Evolutionary conservation across 768 basidiomycete genomes (phyloP), one percentile per base, ranked within the genome.

Genomic region (Suillus subaureus): DNA sequence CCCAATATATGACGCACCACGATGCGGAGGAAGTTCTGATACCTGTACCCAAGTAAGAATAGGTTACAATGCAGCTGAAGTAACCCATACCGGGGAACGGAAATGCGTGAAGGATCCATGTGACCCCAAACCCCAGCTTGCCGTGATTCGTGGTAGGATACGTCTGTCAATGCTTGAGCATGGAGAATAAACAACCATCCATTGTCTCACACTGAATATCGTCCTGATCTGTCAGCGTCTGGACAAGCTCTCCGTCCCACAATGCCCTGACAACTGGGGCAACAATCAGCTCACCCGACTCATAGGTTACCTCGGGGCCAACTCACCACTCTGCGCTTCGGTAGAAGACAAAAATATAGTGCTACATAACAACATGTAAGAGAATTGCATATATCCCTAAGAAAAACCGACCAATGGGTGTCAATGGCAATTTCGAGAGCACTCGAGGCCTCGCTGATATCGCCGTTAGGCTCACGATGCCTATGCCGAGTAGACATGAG

Each of bases 401-500:
- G 18, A 54, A 57, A 64, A 52, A 63, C 72, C 45, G 68, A 94
- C 93, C 94, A 94, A 70, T 94, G 88, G 62, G 93, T 87, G 75
- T 98, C 96, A 67, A 97, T 93, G n/a, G 96, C 95, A 75, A 89
- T 80, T 75, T 98, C 96, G 51, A 97, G 80, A 9, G 91, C 90
- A 70, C 91, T 94, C 6, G 87, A 81, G 70, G 88, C 84, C 51
- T 89, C 89, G 66, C 91, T 93, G 55, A 80, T 77, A 64, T 93
- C 93, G 0, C 92, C 94, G 72, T 97, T 93, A 42, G 81, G 72
- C 73, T 93, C 89, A 47, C 80, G 77, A 71, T 92, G 88, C 65
- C 84, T 83, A 77, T 88, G 95, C 4, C 96, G 85, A 2, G 86
- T 89, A 15, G 91, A 89, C 89, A 97, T 90, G 66, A 95, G 86